phyloP scores from a whole-genome alignment of 106 monocot species.

The Gastrodia elata region DNA sequence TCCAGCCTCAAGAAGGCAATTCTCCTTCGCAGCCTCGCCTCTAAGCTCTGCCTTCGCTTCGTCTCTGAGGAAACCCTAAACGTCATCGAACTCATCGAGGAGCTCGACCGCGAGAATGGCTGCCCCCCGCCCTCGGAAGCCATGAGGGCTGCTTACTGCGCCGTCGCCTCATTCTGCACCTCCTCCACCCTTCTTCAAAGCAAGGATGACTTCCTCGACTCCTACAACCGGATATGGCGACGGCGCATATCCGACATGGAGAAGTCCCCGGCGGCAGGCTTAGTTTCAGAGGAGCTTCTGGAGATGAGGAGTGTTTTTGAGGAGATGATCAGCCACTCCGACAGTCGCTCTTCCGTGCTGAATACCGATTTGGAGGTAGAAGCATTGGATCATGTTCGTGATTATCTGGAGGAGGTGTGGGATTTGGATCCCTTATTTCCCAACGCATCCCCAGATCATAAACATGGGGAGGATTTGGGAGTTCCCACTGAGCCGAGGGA shows the following conservation, averaged over 20 bases:
- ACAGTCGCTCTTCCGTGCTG: not conserved
- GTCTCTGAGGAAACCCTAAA: conserved; percentile 7
- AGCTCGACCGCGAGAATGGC: conserved; percentile 7
- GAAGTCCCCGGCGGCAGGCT: conserved; percentile 1
- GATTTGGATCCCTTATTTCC: conserved; percentile 3
- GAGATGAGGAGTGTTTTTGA: conserved; percentile 5
- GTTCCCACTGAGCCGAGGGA: not conserved
- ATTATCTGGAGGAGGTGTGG: conserved; percentile 8
- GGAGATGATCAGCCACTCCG: not conserved
- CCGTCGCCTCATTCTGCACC: not conserved
- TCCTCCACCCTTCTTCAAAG: not conserved
- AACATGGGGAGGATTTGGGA: not conserved
- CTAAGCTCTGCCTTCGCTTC: not conserved
- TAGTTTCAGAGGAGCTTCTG: conserved; percentile 6
- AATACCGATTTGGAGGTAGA: conserved; percentile 3
- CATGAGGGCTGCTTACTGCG: conserved; percentile 9
- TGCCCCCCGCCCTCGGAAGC: not conserved
- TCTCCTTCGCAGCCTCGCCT: not conserved
- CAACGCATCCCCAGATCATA: not conserved
- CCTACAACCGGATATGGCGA: not conserved
- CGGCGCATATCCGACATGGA: conserved; percentile 2
- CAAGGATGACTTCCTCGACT: not conserved
- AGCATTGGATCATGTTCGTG: not conserved
- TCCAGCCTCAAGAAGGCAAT: not conserved
- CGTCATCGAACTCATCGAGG: conserved; percentile 3